These are phyloP conservation scores for Serendipita sp. DNA, from an alignment of 768 basidiomycete species.

Conservation along the genomic window DNA sequence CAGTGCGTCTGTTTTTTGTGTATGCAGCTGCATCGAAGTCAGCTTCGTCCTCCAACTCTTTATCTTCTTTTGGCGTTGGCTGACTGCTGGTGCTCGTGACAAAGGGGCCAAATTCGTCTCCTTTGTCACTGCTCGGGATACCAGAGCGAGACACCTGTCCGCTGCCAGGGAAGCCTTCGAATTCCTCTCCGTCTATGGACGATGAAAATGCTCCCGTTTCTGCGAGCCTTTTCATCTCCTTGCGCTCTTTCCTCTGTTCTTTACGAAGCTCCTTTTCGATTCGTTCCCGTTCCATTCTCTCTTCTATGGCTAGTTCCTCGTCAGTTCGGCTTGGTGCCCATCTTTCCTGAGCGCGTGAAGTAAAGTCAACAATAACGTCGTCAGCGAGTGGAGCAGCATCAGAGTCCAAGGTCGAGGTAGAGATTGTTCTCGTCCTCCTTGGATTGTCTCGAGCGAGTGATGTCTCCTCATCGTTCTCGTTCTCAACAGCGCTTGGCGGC, in stretches of 20 bases:
- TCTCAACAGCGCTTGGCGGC: constrained; percentile 43
- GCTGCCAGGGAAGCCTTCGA: constrained; percentile 56
- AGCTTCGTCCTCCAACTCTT: constrained; percentile 18
- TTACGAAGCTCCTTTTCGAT: constrained; percentile 28
- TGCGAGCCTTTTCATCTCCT: constrained; percentile 27
- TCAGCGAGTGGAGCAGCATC: constrained; percentile 53
- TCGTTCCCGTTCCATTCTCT: constrained; percentile 24
- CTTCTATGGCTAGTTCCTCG: constrained; percentile 22
- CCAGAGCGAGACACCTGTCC: constrained; percentile 13
- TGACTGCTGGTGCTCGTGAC: constrained; percentile 11
- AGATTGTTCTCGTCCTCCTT: constrained; percentile 7
- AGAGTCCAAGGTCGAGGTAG: constrained; percentile 41
- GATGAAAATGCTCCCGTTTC: constrained; percentile 23
- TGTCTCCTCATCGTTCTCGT: constrained; percentile 22
- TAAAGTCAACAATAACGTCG: constrained; percentile 36
- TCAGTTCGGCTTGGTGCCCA: constrained; percentile 17
- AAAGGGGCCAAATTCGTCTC: constrained; percentile 20
- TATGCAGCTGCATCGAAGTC: constrained; percentile 48
- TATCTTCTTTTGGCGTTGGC: constrained; percentile 22
- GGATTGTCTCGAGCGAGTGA: constrained; percentile 7
- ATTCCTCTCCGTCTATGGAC: constrained; percentile 23
- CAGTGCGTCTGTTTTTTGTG: constrained; percentile 17
- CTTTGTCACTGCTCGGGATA: constrained; percentile 7
- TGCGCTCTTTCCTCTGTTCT: constrained; percentile 27
- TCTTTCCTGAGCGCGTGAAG: constrained; percentile 22